Base-by-base conservation (phyloP, 768 basidiomycete species). In the Mycena alexandri region DNA sequence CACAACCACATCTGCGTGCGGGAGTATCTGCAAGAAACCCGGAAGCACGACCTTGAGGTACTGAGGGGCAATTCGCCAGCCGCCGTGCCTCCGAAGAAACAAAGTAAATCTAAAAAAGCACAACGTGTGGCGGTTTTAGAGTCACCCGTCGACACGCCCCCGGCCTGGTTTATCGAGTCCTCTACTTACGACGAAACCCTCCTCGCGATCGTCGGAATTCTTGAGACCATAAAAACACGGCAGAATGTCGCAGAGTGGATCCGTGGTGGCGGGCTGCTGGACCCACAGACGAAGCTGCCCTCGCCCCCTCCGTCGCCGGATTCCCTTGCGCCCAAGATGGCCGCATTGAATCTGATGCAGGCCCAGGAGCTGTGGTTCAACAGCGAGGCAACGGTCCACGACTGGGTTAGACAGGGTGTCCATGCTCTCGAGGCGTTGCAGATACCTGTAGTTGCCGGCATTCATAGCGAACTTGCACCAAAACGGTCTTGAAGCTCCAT, bases 1-100 rank as follows among this genome's bases (percentile, higher is more conserved):
- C 81, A 82, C 72, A 89, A 87, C 68, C 89, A 89, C 68, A 73
- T 89, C 46, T 87, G 86, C 74, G 78, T 89, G 62, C 79, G 78
- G n/a, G 87, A 89, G 65, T 89, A 88, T 66, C 71, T 78, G 11
- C 73, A 71, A 7, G 66, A 72, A 14, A 74, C 71, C 38, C 79
- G 84, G 43, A 50, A 16, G 56, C 73, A n/a, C 36, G 71, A 73
- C 52, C 36, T 71, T 25, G 52, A 25, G n/a, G 53, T 68, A 46
- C 38, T 33, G 53, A 34, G 17, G 34, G 51, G 19, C 19, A 53
- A 12, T 33, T 16, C 29, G 11, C 42, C 59, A 13, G 19, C 34
- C 25, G 38, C 29, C 25, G 16, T 21, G 22, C 29, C 14, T 47
- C 24, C 61, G 41, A 48, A 36, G n/a, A 59, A 68, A 68, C 33